Evolutionary conservation across 2,329 filamentous ascomycete species (phyloP).

Genomic region (Aureobasidium sp.): DNA sequence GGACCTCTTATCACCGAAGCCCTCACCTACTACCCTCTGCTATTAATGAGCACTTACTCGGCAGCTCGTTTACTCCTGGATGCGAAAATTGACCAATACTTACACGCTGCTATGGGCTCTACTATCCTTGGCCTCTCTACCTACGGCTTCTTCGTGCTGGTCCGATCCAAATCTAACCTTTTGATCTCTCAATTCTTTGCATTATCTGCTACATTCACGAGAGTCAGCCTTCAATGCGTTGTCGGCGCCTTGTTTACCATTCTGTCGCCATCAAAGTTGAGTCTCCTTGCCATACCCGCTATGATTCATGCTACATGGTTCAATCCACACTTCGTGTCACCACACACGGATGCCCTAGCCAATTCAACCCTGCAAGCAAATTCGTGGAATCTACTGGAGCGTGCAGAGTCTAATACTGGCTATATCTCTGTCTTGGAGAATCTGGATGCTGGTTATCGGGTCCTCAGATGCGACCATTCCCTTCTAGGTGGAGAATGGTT

Average conservation of each 20-base stretch:
- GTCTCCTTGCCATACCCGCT: conserved; percentile 63
- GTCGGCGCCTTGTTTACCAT: conserved; percentile 59
- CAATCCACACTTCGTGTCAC: conserved; percentile 66
- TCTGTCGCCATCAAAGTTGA: conserved; percentile 60
- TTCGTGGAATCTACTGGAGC: conserved; percentile 70
- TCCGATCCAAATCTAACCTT: conserved; percentile 1
- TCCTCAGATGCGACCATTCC: conserved; percentile 90
- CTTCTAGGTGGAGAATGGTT: conserved; percentile 90
- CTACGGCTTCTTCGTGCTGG: conserved; percentile 52
- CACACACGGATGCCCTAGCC: conserved; percentile 51
- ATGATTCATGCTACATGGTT: conserved; percentile 62
- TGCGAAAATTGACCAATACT: conserved; percentile 11
- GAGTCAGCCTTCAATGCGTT: conserved; percentile 64
- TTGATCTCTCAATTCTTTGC: background rate
- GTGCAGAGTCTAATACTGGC: conserved; percentile 79
- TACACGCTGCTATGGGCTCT: conserved; percentile 14
- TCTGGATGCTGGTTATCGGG: conserved; percentile 60
- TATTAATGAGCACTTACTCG: conserved; percentile 35
- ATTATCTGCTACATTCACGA: conserved; percentile 54
- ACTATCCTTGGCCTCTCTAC: conserved; percentile 53
- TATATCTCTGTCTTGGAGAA: conserved; percentile 89
- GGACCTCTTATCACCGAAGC: conserved; percentile 72
- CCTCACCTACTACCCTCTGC: conserved; percentile 56
- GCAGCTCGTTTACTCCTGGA: conserved; percentile 25
- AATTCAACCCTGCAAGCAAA: conserved; percentile 59